Conservation (phyloP, 2,329 filamentous ascomycete species). For the Diaporthe nobilis region DNA sequence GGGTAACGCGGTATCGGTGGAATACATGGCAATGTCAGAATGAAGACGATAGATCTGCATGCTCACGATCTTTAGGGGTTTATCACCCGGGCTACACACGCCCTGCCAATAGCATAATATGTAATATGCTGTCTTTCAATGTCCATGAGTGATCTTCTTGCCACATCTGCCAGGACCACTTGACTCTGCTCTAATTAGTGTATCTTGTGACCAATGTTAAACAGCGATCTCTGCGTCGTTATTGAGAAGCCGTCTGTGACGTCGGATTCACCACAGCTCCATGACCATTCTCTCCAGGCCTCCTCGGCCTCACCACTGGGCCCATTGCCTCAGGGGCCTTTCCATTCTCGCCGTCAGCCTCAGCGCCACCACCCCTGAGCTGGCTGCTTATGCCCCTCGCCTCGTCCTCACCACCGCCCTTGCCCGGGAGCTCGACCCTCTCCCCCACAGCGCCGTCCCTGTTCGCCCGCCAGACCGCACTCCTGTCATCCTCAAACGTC, state of each 20-base stretch:
- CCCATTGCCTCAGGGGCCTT: slow-evolving; percentile 28
- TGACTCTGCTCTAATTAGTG: not conserved
- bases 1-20: not conserved
- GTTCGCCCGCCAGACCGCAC: slow-evolving; percentile 90
- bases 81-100: not conserved
- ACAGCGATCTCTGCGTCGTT: not conserved
- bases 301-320: slow-evolving; percentile 23
- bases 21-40: slow-evolving; percentile 1
- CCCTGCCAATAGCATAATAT: slow-evolving; percentile 6
- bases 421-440: slow-evolving; percentile 50
- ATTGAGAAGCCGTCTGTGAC: not conserved
- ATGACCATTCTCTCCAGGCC: slow-evolving; percentile 39
- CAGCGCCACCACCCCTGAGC: not conserved
- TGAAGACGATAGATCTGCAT: slow-evolving; percentile 14
- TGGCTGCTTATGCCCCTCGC: slow-evolving; percentile 16
- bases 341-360: not conserved
- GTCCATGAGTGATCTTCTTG: not conserved
- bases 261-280: slow-evolving; percentile 38
- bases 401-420: slow-evolving; percentile 9
- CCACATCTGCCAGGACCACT: not conserved
- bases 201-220: not conserved
- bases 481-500: slow-evolving; percentile 83
- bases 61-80: not conserved
- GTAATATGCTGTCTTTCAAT: not conserved
- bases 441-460: slow-evolving; percentile 77